Evolutionary conservation across 805 yeast species (phyloP).

Genomic region (Pichia pseudocactophila): DNA sequence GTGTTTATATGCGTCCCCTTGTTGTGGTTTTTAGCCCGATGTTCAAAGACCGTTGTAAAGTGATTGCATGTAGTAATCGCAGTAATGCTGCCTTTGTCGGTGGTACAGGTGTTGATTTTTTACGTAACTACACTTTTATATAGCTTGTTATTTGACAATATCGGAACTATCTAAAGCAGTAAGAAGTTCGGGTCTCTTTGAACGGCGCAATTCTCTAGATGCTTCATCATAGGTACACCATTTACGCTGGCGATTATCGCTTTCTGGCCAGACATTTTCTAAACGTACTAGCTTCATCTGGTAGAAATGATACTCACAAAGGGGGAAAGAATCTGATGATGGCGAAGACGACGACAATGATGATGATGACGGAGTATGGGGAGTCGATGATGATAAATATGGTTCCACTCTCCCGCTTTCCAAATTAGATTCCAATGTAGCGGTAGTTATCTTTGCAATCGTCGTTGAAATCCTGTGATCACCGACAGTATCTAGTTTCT

Average conservation of each 20-base stretch:
- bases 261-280: constrained; percentile 71
- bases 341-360: too few relatives aligned
- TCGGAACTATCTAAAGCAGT: constrained; percentile 53
- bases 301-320: constrained; percentile 82
- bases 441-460: too few relatives aligned
- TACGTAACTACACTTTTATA: constrained; percentile 1
- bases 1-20: neutral
- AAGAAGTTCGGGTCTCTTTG: constrained; percentile 60
- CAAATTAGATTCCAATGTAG: too few relatives aligned
- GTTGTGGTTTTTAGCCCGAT: constrained; percentile 5
- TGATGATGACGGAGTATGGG: too few relatives aligned
- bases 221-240: constrained; percentile 75
- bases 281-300: constrained; percentile 59
- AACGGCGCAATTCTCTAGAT: constrained; percentile 42
- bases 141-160: constrained; percentile 29
- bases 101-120: constrained; percentile 3
- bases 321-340: constrained; percentile 33
- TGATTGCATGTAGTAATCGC: neutral
- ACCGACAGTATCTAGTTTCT: constrained; percentile 53
- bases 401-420: too few relatives aligned
- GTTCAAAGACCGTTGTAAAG: constrained; percentile 3
- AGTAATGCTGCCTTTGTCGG: neutral
- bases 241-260: constrained; percentile 46
- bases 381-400: too few relatives aligned
- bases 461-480: constrained; percentile 32